Base-by-base conservation (phyloP, 352 stramenopile species). In the Lagenidium giganteum region DNA sequence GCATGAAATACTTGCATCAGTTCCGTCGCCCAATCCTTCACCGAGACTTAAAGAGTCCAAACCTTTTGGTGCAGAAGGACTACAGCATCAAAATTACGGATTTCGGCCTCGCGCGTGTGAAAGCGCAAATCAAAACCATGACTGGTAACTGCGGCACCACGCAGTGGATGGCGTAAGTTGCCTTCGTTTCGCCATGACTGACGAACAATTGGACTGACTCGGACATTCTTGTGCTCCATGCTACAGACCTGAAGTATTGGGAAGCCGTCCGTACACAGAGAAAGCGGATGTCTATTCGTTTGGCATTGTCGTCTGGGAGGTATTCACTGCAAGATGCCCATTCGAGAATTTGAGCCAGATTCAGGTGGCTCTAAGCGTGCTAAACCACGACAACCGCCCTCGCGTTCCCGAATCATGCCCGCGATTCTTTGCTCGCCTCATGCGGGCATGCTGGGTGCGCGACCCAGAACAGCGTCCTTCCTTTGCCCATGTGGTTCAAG, bases 231-330 rank as follows among this genome's bases (percentile, higher is more conserved):
- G 8, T 24, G 5, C 7, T 26, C 11, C 9, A 17, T 52, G 11
- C 8, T 51, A 31, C 38, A 92, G 79, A 8, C 82, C 80, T 0
- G 77, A 95, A 35, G 87, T 96, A 30, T 65, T 97, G 24, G 85
- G 87, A 39, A 94, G 88, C 50, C 66, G 85, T 43, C 90, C 93
- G 52, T 97, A 96, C 70, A 96, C 87, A 16, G 88, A 96, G 51
- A 96, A 96, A 52, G 87, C 87, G 3, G 87, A 97, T 50, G 88
- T 97, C 37, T 97, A 93, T 51, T 95, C 83, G 32, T 96, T 97
- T 54, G 88, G 71, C 27, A 96, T 97, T 32, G 92, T 97, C 18
- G 69, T 97, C 42, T 97, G 89, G 89, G 88, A 97, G 52, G 95
- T 96, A 36, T 95, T 94, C 57, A 88, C 85, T 23, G 66, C 80